phyloP scores from a whole-genome alignment of 1,284 basidiomycete genomes.

The Trichosporon sp. region DNA sequence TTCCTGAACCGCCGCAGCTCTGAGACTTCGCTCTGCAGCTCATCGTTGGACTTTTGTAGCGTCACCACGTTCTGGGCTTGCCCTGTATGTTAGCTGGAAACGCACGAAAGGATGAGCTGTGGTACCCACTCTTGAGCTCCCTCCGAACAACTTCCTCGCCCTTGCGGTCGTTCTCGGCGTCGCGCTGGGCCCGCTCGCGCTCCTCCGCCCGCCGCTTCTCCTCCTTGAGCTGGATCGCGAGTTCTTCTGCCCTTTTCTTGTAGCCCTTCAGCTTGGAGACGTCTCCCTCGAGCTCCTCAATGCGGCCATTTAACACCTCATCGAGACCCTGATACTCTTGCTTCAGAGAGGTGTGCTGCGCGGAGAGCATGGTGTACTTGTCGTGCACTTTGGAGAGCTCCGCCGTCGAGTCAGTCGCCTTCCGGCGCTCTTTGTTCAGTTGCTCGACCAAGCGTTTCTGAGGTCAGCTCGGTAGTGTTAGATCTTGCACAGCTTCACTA shows the following conservation, averaged over 20 bases:
- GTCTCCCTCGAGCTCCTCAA: conserved; percentile 35
- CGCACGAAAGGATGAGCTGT: background rate
- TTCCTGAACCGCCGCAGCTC: conserved; percentile 42
- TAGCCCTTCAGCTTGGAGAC: conserved; percentile 29
- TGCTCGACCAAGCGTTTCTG: conserved; percentile 2
- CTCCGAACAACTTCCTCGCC: conserved; percentile 31
- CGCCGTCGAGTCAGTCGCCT: conserved; percentile 3
- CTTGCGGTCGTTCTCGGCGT: conserved; percentile 24
- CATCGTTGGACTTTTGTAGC: conserved; percentile 32
- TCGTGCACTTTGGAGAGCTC: conserved; percentile 19
- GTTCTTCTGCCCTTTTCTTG: conserved; percentile 35
- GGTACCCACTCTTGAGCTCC: conserved; percentile 40
- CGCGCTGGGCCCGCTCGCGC: conserved; percentile 17
- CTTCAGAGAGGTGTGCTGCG: conserved; percentile 17
- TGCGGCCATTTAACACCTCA: conserved; percentile 21
- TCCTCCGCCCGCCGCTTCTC: conserved; percentile 30
- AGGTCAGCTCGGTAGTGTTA: background rate
- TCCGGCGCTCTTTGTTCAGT: background rate
- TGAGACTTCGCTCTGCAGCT: conserved; percentile 35
- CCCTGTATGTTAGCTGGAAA: conserved; percentile 22
- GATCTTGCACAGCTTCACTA: background rate
- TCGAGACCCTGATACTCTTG: conserved; percentile 24
- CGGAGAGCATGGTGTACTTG: conserved; percentile 23
- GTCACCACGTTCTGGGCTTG: conserved; percentile 37
- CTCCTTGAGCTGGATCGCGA: conserved; percentile 44